phyloP scores from a whole-genome alignment of 192 early-diverging fungal species.

The Rhizophlyctis rosea region DNA sequence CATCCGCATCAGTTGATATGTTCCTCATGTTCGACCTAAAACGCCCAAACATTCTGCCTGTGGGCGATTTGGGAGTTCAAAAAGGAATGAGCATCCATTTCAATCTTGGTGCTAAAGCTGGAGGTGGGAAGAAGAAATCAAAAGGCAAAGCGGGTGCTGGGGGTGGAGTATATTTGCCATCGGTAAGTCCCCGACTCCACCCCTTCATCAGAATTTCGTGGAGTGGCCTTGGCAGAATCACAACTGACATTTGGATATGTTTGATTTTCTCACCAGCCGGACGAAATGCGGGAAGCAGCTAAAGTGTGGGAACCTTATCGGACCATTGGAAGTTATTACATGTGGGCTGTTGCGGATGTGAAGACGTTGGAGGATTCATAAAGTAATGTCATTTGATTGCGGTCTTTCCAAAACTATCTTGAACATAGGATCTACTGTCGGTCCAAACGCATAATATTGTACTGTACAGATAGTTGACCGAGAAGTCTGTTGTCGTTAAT shows the following conservation, averaged over 20 bases:
- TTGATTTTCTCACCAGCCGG: conserved; percentile 23
- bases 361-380: conserved; percentile 20
- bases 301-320: conserved; percentile 64
- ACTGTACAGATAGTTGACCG: too few relatives aligned
- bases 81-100: conserved; percentile 67
- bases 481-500: too few relatives aligned
- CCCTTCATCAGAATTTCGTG: conserved; percentile 1
- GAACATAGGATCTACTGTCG: too few relatives aligned
- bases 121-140: conserved; percentile 35
- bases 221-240: too few relatives aligned
- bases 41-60: conserved; percentile 67
- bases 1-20: conserved; percentile 55
- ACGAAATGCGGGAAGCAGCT: conserved; percentile 53
- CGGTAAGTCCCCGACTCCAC: conserved; percentile 11
- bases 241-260: too few relatives aligned
- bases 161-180: conserved; percentile 20
- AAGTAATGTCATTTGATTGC: neutral
- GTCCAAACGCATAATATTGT: too few relatives aligned
- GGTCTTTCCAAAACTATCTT: too few relatives aligned
- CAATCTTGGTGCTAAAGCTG: too few relatives aligned
- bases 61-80: conserved; percentile 61
- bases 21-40: conserved; percentile 71
- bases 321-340: conserved; percentile 62
- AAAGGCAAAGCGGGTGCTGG: conserved; percentile 43
- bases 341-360: conserved; percentile 47